Percentiles rank a stretch among this genome's conserved stretches.
These are phyloP conservation scores for Penicillium sp. DNA, from an alignment of 2,329 filamentous ascomycete species.

Conservation along the genomic window DNA sequence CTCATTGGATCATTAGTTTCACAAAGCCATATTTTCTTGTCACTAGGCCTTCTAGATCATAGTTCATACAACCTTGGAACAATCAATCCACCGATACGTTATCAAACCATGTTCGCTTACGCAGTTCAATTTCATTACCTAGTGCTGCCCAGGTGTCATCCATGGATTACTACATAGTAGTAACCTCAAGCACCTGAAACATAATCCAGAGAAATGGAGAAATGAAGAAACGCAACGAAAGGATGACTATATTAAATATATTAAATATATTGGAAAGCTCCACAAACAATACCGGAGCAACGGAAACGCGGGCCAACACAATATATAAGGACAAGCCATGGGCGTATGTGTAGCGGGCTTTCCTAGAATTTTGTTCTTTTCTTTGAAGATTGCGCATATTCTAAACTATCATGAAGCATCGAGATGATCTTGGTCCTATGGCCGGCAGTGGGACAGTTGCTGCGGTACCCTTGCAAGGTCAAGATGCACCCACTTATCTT, in stretches of 20 bases:
- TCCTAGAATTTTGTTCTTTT: neutral
- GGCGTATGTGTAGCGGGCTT: too few relatives aligned
- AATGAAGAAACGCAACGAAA: neutral
- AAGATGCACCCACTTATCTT: constrained; percentile 33
- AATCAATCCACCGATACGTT: neutral
- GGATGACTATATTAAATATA: neutral
- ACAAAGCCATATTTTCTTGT: neutral
- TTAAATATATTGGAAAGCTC: neutral
- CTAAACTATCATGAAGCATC: neutral
- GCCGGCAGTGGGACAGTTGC: neutral
- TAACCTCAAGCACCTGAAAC: neutral
- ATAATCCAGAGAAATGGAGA: neutral
- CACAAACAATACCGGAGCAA: neutral
- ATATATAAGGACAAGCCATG: neutral
- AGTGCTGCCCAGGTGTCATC: neutral
- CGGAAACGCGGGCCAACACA: neutral
- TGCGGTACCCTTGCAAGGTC: constrained; percentile 15
- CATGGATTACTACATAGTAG: neutral
- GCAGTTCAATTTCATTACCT: neutral
- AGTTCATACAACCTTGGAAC: neutral
- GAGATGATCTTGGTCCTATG: neutral
- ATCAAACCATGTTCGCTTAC: neutral
- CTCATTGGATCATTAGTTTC: neutral
- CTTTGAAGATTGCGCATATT: too few relatives aligned
- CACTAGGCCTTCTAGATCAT: neutral